These are phyloP conservation scores for Neurospora terricola DNA, from an alignment of 495 filamentous ascomycete species.

Conservation along the genomic window DNA sequence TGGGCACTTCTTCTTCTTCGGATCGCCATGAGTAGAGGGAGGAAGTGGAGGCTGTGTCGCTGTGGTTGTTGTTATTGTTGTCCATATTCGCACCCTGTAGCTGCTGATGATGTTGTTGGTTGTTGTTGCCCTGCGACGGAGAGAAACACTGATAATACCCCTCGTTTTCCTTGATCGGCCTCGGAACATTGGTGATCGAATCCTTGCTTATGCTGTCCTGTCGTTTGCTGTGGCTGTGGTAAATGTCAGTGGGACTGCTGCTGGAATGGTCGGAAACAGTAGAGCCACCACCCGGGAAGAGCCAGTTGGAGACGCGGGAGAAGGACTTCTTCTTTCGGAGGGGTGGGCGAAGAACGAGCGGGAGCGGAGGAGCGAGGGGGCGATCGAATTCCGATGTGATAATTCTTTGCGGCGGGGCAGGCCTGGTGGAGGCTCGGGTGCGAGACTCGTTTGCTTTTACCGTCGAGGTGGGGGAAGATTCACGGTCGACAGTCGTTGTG, in stretches of 20 bases:
- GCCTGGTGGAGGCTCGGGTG: background rate
- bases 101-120: slow-evolving; percentile 11
- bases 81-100: slow-evolving; percentile 3
- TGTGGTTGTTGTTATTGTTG: slow-evolving; percentile 3
- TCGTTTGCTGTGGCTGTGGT: slow-evolving; percentile 4
- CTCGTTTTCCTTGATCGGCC: slow-evolving; percentile 33
- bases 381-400: slow-evolving; percentile 20
- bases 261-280: background rate
- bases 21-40: slow-evolving; percentile 4
- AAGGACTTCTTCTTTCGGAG: slow-evolving; percentile 50
- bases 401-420: background rate
- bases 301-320: slow-evolving; percentile 45
- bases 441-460: background rate
- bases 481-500: background rate
- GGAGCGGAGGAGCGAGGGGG: slow-evolving; percentile 41
- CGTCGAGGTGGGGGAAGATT: background rate
- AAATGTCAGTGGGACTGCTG: background rate
- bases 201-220: slow-evolving; percentile 23
- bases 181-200: slow-evolving; percentile 38
- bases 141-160: slow-evolving; percentile 46
- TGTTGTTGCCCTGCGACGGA: slow-evolving; percentile 12
- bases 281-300: slow-evolving; percentile 26
- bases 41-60: slow-evolving; percentile 1
- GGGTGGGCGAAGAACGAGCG: slow-evolving; percentile 39
- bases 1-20: slow-evolving; percentile 28